Evolutionary conservation across 1,284 basidiomycete genomes (phyloP), one percentile per base, ranked within the genome.

Genomic region (Mrakiaceae sp.): DNA sequence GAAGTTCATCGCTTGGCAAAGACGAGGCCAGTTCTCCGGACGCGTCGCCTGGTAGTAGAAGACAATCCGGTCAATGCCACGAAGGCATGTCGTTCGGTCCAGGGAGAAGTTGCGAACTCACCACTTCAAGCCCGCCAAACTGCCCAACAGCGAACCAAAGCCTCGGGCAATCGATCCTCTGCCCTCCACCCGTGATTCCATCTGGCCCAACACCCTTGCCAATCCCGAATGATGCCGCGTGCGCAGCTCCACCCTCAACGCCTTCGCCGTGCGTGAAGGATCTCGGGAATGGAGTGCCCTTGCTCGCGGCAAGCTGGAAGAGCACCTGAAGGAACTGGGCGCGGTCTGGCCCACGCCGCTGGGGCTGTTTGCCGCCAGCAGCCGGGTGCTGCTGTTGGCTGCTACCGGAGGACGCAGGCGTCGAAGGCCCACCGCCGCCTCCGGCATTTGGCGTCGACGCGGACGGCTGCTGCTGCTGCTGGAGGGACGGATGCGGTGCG

Each of bases 251-350:
- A 47, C 60, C 60, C 14, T 62, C 60, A 44, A 62, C 51, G 39
- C 60, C 60, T 47, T 62, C 60, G n/a, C 60, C 60, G 8, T 54
- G 39, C 8, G 44, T 12, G 52, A 62, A 55, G 50, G 50, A 62
- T 11, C 44, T 62, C 9, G 60, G 60, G 5, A 62, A 44, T 4
- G 60, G 5, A 2, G 43, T 44, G 12, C 60, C 60, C 46, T 55
- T 53, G 27, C 27, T 27, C 27, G 27, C 27, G 27, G 27, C 27
- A 27, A 27, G 27, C 27, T 27, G 27, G 27, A 27, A 27, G 27
- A 27, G 27, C 27, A 27, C 27, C 27, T 27, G 27, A 27, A 27
- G 27, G 27, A 27, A 27, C 27, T 27, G 27, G 27, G 27, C 27
- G 27, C 27, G 27, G 27, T 27, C 27, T 27, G 27, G 27, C 27